phyloP scores from a whole-genome alignment of 2,329 filamentous ascomycete species.

The Rhinocladiella similis region DNA sequence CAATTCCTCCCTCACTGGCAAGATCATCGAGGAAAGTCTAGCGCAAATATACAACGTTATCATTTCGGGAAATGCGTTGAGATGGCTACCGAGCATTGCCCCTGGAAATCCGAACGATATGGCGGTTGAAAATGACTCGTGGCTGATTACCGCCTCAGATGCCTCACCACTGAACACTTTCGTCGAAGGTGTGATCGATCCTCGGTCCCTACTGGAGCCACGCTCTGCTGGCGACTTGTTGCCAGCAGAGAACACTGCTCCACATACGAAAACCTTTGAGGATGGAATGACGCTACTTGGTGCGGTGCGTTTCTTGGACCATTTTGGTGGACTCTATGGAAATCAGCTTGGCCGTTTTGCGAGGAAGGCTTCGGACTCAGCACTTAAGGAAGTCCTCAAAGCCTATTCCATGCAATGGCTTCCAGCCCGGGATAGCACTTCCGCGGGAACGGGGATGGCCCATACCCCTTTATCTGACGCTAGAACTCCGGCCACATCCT shows the following conservation, averaged over 20 bases:
- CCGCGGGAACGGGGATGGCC: neutral
- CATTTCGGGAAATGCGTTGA: too few relatives aligned
- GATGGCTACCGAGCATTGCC: too few relatives aligned
- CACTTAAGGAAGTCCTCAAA: conserved; percentile 1
- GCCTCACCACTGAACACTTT: neutral
- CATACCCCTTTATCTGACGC: neutral
- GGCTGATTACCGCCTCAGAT: too few relatives aligned
- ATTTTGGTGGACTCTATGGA: conserved; percentile 7
- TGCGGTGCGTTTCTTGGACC: conserved; percentile 8
- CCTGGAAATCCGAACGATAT: too few relatives aligned
- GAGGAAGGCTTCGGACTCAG: neutral
- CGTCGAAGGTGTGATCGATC: neutral
- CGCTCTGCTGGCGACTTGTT: neutral
- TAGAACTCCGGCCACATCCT: neutral
- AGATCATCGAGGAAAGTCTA: too few relatives aligned
- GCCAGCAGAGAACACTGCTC: neutral
- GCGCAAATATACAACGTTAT: too few relatives aligned
- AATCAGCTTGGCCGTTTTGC: conserved; percentile 3
- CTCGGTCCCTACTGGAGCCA: neutral
- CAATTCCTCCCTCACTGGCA: too few relatives aligned
- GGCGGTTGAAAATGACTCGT: too few relatives aligned
- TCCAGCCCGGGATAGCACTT: neutral
- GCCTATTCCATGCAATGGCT: conserved; percentile 7
- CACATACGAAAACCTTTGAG: neutral
- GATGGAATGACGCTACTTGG: conserved; percentile 7